Conservation (phyloP, 805 yeast species). For the Jamesozyma piceae region DNA sequence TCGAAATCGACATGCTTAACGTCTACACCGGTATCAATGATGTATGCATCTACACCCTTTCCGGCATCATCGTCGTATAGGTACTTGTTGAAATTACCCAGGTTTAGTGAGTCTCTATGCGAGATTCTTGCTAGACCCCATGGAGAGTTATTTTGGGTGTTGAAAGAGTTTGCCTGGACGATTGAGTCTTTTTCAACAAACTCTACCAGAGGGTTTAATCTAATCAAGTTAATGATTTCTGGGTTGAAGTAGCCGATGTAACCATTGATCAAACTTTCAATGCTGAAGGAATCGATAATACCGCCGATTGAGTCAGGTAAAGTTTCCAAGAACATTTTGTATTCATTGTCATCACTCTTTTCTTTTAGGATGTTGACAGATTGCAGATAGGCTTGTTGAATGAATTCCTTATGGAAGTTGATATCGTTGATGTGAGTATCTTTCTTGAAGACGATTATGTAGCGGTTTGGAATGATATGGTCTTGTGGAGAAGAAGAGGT, state of each 20-base stretch:
- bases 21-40: constrained; percentile 84
- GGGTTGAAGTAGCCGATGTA: constrained; percentile 80
- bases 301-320: constrained; percentile 35
- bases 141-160: constrained; percentile 75
- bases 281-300: constrained; percentile 43
- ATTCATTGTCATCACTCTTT: background rate
- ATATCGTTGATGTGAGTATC: constrained; percentile 33
- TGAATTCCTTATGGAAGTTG: background rate
- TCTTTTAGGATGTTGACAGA: background rate
- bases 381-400: background rate
- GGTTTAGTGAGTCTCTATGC: constrained; percentile 61
- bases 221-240: constrained; percentile 62
- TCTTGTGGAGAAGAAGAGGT: background rate
- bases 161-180: constrained; percentile 54
- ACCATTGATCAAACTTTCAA: constrained; percentile 55
- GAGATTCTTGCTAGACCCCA: constrained; percentile 93
- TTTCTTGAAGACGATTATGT: constrained; percentile 78
- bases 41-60: constrained; percentile 75
- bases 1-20: constrained; percentile 67
- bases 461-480: constrained; percentile 21
- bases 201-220: constrained; percentile 54
- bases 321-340: background rate
- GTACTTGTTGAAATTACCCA: constrained; percentile 66
- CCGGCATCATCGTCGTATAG: constrained; percentile 66
- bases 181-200: constrained; percentile 68